These are phyloP conservation scores for Coemansia erecta DNA, from an alignment of 192 early-diverging fungal species.

Conservation along the genomic window DNA sequence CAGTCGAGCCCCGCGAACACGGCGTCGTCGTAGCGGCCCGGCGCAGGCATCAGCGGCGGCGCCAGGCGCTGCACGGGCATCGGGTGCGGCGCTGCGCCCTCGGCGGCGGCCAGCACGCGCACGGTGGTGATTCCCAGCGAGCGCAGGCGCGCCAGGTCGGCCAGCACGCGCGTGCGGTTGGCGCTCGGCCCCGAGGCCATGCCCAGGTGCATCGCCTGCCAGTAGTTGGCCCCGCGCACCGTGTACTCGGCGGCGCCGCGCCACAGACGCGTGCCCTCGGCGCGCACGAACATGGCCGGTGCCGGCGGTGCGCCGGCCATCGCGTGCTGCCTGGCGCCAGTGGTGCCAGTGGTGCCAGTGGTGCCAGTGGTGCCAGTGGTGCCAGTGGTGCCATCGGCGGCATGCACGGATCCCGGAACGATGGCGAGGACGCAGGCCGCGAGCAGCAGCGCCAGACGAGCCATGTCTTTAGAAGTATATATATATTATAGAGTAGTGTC, in stretches of 20 bases:
- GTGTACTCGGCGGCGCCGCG: conserved; percentile 28
- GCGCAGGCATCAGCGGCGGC: conserved; percentile 57
- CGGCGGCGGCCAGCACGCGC: conserved; percentile 61
- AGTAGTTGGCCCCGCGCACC: conserved; percentile 65
- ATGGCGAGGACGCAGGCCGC: too few species aligned
- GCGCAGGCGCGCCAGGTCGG: conserved; percentile 53
- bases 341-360: too few species aligned
- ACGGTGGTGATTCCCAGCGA: conserved; percentile 58
- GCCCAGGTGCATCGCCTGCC: conserved; percentile 74
- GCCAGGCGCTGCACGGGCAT: conserved; percentile 43
- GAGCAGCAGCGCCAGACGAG: too few species aligned
- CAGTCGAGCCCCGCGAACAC: conserved; percentile 66
- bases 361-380: too few species aligned
- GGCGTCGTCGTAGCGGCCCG: conserved; percentile 56
- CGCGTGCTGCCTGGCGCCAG: not conserved
- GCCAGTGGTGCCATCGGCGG: too few species aligned
- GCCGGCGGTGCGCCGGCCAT: not conserved
- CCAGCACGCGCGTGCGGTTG: conserved; percentile 53
- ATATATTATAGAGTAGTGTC: too few species aligned
- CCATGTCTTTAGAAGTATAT: too few species aligned
- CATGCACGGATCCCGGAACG: too few species aligned
- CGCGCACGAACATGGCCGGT: conserved; percentile 38
- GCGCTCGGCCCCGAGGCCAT: conserved; percentile 46
- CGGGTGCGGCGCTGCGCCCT: conserved; percentile 55
- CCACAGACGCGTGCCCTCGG: conserved; percentile 40